phyloP scores from a whole-genome alignment of 306 rosid species.

The Echinosophora koreensis region DNA sequence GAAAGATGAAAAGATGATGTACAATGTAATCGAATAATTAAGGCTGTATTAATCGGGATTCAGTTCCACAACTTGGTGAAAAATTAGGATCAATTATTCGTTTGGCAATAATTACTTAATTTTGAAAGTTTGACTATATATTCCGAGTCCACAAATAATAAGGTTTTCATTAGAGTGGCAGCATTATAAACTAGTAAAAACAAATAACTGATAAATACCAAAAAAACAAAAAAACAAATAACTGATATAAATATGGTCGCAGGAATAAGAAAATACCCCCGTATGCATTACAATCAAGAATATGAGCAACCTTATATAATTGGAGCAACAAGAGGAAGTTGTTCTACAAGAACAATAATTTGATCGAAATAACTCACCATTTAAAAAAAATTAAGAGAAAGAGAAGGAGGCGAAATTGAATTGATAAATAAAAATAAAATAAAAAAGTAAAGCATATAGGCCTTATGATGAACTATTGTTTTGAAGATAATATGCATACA shows the following conservation, averaged over 20 bases:
- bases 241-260: neutral
- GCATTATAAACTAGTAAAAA: neutral
- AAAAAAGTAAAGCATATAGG: slow-evolving; percentile 9
- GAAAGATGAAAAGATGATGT: neutral
- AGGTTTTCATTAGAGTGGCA: neutral
- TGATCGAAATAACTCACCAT: neutral
- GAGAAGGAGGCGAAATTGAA: neutral
- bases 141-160: neutral
- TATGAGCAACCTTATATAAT: neutral
- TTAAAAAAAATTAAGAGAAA: neutral
- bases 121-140: neutral
- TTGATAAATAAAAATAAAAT: neutral
- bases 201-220: neutral
- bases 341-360: neutral
- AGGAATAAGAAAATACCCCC: neutral
- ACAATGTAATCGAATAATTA: neutral
- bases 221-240: neutral
- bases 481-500: slow-evolving; percentile 27
- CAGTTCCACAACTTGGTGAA: neutral
- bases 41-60: neutral
- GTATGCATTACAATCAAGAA: neutral
- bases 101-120: neutral
- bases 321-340: neutral
- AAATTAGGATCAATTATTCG: neutral
- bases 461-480: slow-evolving; percentile 12